A percentile compares a stretch with the other conserved stretches of the same genome.
phyloP scores from a whole-genome alignment of 75 land plant genomes.

The Isoetes taiwanensis region DNA sequence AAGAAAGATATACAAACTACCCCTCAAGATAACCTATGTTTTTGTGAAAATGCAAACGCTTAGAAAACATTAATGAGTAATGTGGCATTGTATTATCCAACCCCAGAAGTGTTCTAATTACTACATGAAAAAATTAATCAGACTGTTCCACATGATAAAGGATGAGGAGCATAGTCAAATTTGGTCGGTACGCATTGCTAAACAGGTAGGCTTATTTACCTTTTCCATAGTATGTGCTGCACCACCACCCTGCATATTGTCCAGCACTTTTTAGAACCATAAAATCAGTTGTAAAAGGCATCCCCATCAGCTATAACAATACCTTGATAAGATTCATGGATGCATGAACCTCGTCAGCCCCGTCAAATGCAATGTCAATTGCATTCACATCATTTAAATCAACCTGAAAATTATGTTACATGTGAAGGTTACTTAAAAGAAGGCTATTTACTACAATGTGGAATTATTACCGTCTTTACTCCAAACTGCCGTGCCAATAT shows the following conservation, averaged over 20 bases:
- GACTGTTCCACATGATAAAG: too few relatives aligned
- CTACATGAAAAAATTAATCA: too few relatives aligned
- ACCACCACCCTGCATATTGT: slow-evolving; percentile 34
- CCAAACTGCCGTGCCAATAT: slow-evolving; percentile 51
- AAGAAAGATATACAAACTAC: too few relatives aligned
- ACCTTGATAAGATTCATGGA: slow-evolving; percentile 45
- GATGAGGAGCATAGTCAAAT: too few relatives aligned
- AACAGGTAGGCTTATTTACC: too few relatives aligned
- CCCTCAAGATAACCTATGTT: too few relatives aligned
- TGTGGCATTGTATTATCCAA: too few relatives aligned
- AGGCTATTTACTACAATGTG: not conserved
- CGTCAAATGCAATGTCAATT: slow-evolving; percentile 48
- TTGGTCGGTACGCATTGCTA: too few relatives aligned
- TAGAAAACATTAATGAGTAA: too few relatives aligned
- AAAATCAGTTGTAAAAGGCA: not conserved
- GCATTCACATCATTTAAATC: slow-evolving; percentile 46
- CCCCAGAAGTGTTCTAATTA: too few relatives aligned
- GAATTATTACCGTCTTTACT: slow-evolving; percentile 36
- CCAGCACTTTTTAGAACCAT: slow-evolving; percentile 3
- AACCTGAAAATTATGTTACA: slow-evolving; percentile 17
- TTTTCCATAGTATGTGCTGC: slow-evolving; percentile 59
- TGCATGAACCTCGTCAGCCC: slow-evolving; percentile 51
- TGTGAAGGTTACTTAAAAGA: not conserved
- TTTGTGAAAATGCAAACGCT: too few relatives aligned
- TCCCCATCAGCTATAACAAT: not conserved